Evolutionary conservation across 2,329 filamentous ascomycete genomes (phyloP), one percentile per base, ranked within the genome.

Genomic region (Sordariomycetes sp.): DNA sequence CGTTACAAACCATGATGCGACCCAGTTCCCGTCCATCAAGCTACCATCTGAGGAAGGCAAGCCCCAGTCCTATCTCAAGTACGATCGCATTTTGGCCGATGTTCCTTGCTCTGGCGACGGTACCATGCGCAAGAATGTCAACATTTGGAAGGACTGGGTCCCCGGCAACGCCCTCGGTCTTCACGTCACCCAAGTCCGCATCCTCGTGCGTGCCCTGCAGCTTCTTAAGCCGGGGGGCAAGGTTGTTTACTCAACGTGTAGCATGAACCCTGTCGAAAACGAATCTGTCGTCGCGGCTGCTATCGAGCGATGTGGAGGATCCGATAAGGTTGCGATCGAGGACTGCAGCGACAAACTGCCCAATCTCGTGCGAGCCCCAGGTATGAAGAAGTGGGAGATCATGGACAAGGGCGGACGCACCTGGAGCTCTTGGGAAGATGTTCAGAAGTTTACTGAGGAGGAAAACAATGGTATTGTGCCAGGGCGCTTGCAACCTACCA

Each of bases 251-350:
- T 96, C 90, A 4, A 98, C 92, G 15, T 98, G 92, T 70, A 95
- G 87, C 58, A 86, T 98, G 84, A 98, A 98, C 61, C 92, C 92
- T 0, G 78, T 96, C 19, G 92, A 98, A 66, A 94, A 98, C 51
- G 92, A 98, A 61, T 82, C 92, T 6, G 87, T 96, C 12, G 68
- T 98, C 39, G 79, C 85, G 1, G 81, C 82, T 18, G 92, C 92
- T 9, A 88, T 98, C 46, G 82, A 87, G 47, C 75, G 88, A 37
- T 96, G 88, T 50, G 92, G 92, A 41, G 92, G 92, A 4, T 61
- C 75, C 4, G 69, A 72, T 11, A 92, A 88, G 51, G 82, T 98
- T 32, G 74, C 82, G 43, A 79, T 98, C 29, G 58, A 96, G 36
- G 86, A 95, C 57, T 92, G 83, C 60, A 82, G 78, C 51, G 71